Percentiles rank a stretch among this genome's conserved stretches.
phyloP scores from a whole-genome alignment of 352 stramenopile species.

The Elongisporangium anandrum region DNA sequence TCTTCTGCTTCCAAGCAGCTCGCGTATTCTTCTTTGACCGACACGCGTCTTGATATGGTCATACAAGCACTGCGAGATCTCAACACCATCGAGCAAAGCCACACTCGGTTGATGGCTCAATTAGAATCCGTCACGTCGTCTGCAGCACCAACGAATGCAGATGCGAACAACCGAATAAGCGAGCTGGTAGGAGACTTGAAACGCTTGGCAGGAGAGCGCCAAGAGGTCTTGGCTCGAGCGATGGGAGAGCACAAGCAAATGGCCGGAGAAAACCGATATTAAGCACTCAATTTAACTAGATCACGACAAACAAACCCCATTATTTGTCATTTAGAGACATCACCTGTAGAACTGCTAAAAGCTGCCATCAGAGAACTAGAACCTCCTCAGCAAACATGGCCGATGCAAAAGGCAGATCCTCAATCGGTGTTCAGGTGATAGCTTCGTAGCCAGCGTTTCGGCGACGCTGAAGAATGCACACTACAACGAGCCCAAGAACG shows the following conservation, averaged over 20 bases:
- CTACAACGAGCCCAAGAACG: slow-evolving; percentile 28
- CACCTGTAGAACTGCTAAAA: background rate
- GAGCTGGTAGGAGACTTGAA: background rate
- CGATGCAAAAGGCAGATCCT: background rate
- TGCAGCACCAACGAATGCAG: background rate
- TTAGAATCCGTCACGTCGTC: background rate
- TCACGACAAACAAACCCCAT: background rate
- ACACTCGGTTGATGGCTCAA: background rate
- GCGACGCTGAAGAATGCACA: slow-evolving; percentile 35
- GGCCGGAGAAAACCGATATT: background rate
- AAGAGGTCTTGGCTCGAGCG: background rate
- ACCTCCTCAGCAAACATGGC: background rate
- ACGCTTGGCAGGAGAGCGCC: background rate
- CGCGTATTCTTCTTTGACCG: background rate
- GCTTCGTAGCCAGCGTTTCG: slow-evolving; percentile 40
- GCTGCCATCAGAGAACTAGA: background rate
- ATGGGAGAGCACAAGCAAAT: background rate
- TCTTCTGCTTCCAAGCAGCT: background rate
- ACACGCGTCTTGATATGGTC: background rate
- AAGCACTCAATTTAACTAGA: background rate
- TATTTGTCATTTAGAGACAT: background rate
- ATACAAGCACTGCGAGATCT: background rate
- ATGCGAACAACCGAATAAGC: background rate
- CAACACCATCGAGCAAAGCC: background rate
- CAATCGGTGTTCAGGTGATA: slow-evolving; percentile 19